Evolutionary conservation across 106 monocot species (phyloP).

Genomic region (Vanilla planifolia): DNA sequence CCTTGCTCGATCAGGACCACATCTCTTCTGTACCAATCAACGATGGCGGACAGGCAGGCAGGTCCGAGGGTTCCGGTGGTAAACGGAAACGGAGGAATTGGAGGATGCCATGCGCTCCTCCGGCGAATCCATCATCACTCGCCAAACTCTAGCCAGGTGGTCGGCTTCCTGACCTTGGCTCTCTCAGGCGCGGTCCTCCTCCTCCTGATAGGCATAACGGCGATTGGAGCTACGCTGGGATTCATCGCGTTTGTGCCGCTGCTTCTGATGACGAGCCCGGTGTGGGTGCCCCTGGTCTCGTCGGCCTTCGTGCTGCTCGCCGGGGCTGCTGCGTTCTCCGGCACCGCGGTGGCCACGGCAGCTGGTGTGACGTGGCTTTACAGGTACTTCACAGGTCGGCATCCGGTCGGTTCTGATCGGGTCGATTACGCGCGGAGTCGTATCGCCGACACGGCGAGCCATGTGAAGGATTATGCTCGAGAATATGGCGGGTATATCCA

Average conservation of each 20-base stretch:
- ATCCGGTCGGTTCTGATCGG: conserved; percentile 46
- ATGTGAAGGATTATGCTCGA: conserved; percentile 64
- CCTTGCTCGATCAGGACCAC: too few species aligned
- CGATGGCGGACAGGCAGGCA: conserved; percentile 15
- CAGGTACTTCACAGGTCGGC: conserved; percentile 53
- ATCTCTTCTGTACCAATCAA: too few species aligned
- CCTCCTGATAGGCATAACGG: conserved; percentile 43
- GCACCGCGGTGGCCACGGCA: conserved; percentile 20
- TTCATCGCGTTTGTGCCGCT: conserved; percentile 44
- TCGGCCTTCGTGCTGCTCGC: conserved; percentile 22
- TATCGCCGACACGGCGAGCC: conserved; percentile 53
- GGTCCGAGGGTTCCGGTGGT: not conserved
- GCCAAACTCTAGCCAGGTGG: conserved; percentile 46
- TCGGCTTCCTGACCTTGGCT: conserved; percentile 58
- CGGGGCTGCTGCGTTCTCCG: conserved; percentile 19
- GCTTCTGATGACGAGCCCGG: conserved; percentile 42
- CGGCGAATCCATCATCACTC: conserved; percentile 32
- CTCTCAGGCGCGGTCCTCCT: conserved; percentile 59
- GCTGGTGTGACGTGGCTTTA: conserved; percentile 61
- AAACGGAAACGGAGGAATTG: not conserved
- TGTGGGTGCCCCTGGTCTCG: conserved; percentile 51
- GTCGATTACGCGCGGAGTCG: conserved; percentile 57
- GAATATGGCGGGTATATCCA: conserved; percentile 43
- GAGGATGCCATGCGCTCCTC: conserved; percentile 6
- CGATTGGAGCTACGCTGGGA: conserved; percentile 25